These are phyloP conservation scores for Macadamia tetraphylla DNA, from an alignment of 164 flowering plant species.

Conservation along the genomic window DNA sequence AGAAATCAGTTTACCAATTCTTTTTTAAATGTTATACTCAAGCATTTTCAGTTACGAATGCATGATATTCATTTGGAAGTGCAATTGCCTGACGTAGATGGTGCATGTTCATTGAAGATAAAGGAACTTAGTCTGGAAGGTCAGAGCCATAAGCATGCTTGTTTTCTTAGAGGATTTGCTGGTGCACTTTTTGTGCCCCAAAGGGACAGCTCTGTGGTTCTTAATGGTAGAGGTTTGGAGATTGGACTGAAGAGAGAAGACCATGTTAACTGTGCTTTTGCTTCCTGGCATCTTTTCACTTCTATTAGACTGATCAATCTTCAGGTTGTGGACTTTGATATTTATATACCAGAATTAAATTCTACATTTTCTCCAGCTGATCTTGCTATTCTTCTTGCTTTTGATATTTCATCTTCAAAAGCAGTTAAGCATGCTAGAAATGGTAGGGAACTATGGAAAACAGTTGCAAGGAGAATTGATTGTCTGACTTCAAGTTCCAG, in stretches of 20 bases:
- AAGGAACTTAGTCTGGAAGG: slow-evolving; percentile 40
- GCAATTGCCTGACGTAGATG: slow-evolving; percentile 35
- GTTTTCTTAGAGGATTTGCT: slow-evolving; percentile 43
- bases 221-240: slow-evolving; percentile 41
- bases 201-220: slow-evolving; percentile 27
- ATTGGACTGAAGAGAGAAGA: slow-evolving; percentile 41
- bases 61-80: slow-evolving; percentile 39
- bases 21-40: slow-evolving; percentile 37
- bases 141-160: slow-evolving; percentile 21
- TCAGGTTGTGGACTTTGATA: slow-evolving; percentile 31
- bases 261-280: slow-evolving; percentile 22
- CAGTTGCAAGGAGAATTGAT: slow-evolving; percentile 45
- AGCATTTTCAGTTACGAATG: slow-evolving; percentile 39
- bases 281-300: slow-evolving; percentile 26
- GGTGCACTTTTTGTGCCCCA: slow-evolving; percentile 34
- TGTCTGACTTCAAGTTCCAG: slow-evolving; percentile 29
- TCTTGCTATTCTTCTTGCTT: slow-evolving; percentile 29
- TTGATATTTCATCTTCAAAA: slow-evolving; percentile 23
- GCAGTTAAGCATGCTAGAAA: slow-evolving; percentile 36
- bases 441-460: slow-evolving; percentile 75
- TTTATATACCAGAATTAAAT: slow-evolving; percentile 38
- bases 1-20: slow-evolving; percentile 33
- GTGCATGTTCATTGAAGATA: slow-evolving; percentile 31
- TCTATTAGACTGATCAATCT: slow-evolving; percentile 39
- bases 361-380: slow-evolving; percentile 50